These are phyloP conservation scores for Boletus eberwhitei DNA, from an alignment of 768 basidiomycete species.

Conservation along the genomic window DNA sequence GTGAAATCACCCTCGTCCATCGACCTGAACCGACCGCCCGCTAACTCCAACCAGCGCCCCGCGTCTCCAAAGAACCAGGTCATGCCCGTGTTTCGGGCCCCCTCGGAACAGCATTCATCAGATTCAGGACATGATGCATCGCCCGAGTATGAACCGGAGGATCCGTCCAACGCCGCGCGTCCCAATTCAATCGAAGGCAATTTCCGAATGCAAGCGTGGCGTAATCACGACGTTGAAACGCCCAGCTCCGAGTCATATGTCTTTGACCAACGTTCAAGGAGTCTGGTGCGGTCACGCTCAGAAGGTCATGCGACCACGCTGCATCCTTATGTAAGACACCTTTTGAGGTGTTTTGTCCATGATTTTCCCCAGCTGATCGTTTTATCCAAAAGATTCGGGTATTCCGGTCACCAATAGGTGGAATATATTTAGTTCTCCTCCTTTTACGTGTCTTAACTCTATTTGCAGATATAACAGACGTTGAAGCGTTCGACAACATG, in stretches of 20 bases:
- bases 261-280: slow-evolving; percentile 28
- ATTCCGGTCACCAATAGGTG: slow-evolving; percentile 33
- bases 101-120: slow-evolving; percentile 19
- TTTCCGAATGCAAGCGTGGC: slow-evolving; percentile 26
- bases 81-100: slow-evolving; percentile 21
- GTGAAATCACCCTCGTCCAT: slow-evolving; percentile 29
- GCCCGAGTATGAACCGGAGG: slow-evolving; percentile 41
- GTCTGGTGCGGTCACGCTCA: slow-evolving; percentile 29
- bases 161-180: slow-evolving; percentile 11
- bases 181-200: slow-evolving; percentile 23
- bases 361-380: slow-evolving; percentile 8
- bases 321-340: slow-evolving; percentile 29
- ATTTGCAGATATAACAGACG: slow-evolving; percentile 27
- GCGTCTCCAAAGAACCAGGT: slow-evolving; percentile 22
- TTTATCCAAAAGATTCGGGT: slow-evolving; percentile 22
- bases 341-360: not conserved
- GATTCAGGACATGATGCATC: slow-evolving; percentile 31
- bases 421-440: not conserved
- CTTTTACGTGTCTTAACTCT: not conserved
- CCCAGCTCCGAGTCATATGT: slow-evolving; percentile 21
- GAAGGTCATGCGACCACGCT: slow-evolving; percentile 25
- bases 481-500: slow-evolving; percentile 23
- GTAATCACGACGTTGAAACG: slow-evolving; percentile 7
- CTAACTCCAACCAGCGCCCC: slow-evolving; percentile 5
- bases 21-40: slow-evolving; percentile 18